Evolutionary conservation across 257 asterid species (phyloP), one percentile per base, ranked within the genome.

Genomic region (Solanum paucissectum): DNA sequence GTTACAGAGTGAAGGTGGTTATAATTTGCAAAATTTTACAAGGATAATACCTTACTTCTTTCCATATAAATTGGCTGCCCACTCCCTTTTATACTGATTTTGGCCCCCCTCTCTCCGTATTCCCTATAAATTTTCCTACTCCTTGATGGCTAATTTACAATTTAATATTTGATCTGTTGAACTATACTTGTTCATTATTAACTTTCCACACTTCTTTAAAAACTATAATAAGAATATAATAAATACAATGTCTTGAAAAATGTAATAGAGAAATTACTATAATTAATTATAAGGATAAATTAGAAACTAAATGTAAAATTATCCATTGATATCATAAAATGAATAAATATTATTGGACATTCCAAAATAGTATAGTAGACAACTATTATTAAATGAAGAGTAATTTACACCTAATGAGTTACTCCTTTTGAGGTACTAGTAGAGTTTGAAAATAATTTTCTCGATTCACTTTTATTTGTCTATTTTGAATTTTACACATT

Each of bases 1-100:
- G 58, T 25, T 76, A 76, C n/a, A 38, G 84, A 79, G 84, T 76
- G 83, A 37, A 42, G 85, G 44, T 46, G 85, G 85, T 81, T 81
- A 27, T 81, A 37, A 81, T 81, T 81, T 81, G 18, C 85, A 81
- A 81, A 27, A 27, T 44, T 79, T 77, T 8, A 52, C 32, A 79
- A 79, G 38, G 85, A 46, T 46, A 81, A 9, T 79, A 12, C 64
- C 85, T 79, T 44, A 29, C 85, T 79, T 46, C 64, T 14, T 81
- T 46, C 68, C 13, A 18, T 77, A 36, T 12, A 34, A 73, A 73
- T 73, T 73, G 46, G 11, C 33, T 10, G 33, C 52, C 49, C 55
- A 38, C 83, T 44, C 27, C 85, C 18, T 81, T 81, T 81, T 81
- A 81, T 77, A 77, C 64, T 25, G 5, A 25, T 77, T 77, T 77